Base-by-base conservation (phyloP, 176 grass and related monocot species). In the Tillandsia fasciculata region DNA sequence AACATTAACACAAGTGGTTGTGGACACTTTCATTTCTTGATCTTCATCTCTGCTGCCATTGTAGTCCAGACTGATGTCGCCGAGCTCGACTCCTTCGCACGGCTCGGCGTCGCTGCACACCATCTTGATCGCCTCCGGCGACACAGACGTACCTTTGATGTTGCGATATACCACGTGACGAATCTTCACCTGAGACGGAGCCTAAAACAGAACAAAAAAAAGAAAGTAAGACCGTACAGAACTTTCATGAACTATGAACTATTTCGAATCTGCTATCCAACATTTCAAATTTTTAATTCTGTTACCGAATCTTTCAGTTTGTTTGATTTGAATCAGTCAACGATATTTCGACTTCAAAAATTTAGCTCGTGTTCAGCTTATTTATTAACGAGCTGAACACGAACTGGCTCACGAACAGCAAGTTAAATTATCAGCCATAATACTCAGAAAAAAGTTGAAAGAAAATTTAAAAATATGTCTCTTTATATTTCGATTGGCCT, bases 71-170 rank as follows among this genome's bases (percentile, higher is more conserved):
- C 79, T 66, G 64, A 96, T 79, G 63, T 90, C 84, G 51, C 69
- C 12, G 26, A 96, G 58, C 81, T 90, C 75, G 1, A 96, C 52
- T 9, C 81, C 81, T 64, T 87, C 48, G 64, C 91, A 96, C 0
- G 91, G 91, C 47, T 83, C 50, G 15, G 80, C 81, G 59, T 75
- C 69, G 6, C 76, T 77, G 79, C 91, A 96, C 65, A 73, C 70
- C 82, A 96, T 68, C 27, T 78, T 79, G 56, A 90, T 66, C 2
- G 76, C 87, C 64, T 73, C 78, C 0, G 78, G 81, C 63, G 87
- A 87, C 3, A 67, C 70, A 1, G 86, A 90, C 0, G 84, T 96
- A 0, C 87, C 91, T 8, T 49, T 76, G 81, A 96, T 85, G 72
- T 84, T 87, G 64, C 68, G 79, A 73, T 84, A 95, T 13, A 73